Evolutionary conservation across 768 basidiomycete genomes (phyloP).

Genomic region (Tubosaeta sp.): DNA sequence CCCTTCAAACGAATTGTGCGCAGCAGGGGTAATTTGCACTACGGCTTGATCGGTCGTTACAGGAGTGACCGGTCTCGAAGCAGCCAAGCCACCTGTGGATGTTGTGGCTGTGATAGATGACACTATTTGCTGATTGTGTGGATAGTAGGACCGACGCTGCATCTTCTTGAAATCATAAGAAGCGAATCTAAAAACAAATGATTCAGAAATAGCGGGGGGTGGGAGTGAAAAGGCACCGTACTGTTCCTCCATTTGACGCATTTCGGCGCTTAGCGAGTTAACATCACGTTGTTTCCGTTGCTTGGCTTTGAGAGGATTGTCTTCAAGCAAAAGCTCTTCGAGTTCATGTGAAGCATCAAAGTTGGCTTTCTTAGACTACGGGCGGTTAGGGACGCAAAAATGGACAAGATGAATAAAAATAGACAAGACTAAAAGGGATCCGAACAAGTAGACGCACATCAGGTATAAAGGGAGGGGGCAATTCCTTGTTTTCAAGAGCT

Average conservation of each 20-base stretch:
- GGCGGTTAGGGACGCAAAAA: constrained; percentile 1
- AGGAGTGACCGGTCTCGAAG: constrained; percentile 75
- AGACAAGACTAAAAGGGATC: neutral
- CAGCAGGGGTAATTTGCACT: constrained; percentile 41
- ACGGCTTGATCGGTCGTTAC: constrained; percentile 40
- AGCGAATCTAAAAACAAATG: constrained; percentile 59
- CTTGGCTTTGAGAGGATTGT: constrained; percentile 94
- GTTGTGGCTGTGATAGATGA: constrained; percentile 68
- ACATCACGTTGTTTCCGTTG: constrained; percentile 87
- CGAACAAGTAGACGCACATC: constrained; percentile 52
- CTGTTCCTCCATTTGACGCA: constrained; percentile 99
- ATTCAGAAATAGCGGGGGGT: neutral
- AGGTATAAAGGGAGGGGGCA: constrained; percentile 81
- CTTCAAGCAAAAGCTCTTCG: constrained; percentile 92
- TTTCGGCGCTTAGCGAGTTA: constrained; percentile 78
- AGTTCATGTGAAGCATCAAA: constrained; percentile 98
- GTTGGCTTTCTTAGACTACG: constrained; percentile 95
- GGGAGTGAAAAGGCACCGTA: constrained; percentile 34
- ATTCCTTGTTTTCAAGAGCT: constrained; percentile 70
- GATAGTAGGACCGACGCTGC: constrained; percentile 88
- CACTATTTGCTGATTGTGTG: constrained; percentile 65
- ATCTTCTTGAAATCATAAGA: constrained; percentile 91
- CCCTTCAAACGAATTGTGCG: constrained; percentile 40
- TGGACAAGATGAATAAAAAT: neutral
- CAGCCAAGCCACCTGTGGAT: constrained; percentile 64